Percentiles rank a stretch among this genome's conserved stretches.
Conservation (phyloP, 2,329 filamentous ascomycete species). For the Ceratocystis eucalypticola region DNA sequence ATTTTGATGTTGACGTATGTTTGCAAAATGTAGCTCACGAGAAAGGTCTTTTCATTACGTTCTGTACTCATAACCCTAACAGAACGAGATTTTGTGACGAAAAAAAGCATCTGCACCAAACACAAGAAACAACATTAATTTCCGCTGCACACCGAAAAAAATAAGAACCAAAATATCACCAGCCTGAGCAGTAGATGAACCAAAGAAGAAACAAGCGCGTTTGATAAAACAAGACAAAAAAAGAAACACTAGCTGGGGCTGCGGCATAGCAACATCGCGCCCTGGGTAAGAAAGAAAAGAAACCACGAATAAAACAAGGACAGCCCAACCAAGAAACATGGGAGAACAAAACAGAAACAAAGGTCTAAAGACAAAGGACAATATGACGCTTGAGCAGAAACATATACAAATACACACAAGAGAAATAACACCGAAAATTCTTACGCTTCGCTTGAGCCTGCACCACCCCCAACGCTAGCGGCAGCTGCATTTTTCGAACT, state of each 20-base stretch:
- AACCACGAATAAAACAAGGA: neutral
- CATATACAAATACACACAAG: conserved; percentile 5
- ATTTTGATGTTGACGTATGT: too few species aligned
- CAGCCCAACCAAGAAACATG: neutral
- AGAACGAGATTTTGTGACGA: neutral
- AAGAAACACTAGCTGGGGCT: conserved; percentile 1
- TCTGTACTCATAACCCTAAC: neutral
- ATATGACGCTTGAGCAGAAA: neutral
- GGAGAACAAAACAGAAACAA: neutral
- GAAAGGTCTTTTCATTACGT: too few species aligned
- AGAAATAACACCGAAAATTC: neutral
- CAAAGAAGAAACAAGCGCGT: neutral
- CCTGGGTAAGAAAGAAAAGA: neutral
- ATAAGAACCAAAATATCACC: neutral
- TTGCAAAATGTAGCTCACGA: too few species aligned
- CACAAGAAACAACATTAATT: neutral
- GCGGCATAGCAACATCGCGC: conserved; percentile 1
- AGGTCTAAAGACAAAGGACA: neutral
- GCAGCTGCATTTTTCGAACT: neutral
- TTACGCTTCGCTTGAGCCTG: neutral
- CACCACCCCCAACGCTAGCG: neutral
- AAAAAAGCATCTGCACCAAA: neutral
- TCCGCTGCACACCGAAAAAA: neutral
- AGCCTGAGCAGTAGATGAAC: neutral
- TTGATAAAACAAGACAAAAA: neutral